Evolutionary conservation across 768 basidiomycete genomes (phyloP).

Genomic region (Thelephora ganbajun): DNA sequence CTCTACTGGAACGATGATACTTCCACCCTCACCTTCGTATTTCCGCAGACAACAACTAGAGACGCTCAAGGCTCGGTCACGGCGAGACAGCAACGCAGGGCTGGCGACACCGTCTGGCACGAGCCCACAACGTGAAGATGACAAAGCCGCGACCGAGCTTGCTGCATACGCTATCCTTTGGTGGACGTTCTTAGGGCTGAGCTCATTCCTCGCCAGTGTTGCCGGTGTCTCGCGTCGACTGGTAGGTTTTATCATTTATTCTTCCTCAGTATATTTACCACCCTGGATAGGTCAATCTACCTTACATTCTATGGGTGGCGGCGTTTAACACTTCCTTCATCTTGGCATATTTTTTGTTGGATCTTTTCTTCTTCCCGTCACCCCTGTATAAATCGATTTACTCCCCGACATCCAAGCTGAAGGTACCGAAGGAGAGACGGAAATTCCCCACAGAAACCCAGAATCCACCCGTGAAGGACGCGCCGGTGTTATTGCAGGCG

Average conservation of each 20-base stretch:
- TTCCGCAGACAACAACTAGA: constrained; percentile 41
- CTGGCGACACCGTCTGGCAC: constrained; percentile 11
- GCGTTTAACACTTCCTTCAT: constrained; percentile 85
- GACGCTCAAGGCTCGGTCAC: constrained; percentile 5
- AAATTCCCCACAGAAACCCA: constrained; percentile 9
- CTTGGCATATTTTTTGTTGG: constrained; percentile 65
- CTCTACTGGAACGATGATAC: constrained; percentile 63
- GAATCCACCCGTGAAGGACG: constrained; percentile 7
- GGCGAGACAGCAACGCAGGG: not conserved
- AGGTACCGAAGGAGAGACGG: constrained; percentile 12
- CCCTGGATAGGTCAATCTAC: constrained; percentile 56
- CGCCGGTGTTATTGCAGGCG: constrained; percentile 55
- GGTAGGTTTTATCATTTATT: constrained; percentile 25
- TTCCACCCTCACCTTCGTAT: constrained; percentile 66
- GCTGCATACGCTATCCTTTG: constrained; percentile 65
- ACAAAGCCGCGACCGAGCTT: constrained; percentile 65
- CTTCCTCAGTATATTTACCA: not conserved
- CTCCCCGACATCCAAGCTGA: constrained; percentile 22
- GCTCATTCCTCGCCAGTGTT: constrained; percentile 19
- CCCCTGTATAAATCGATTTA: constrained; percentile 19
- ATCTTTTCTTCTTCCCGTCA: constrained; percentile 52
- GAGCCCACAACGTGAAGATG: constrained; percentile 37
- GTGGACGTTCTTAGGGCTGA: constrained; percentile 47
- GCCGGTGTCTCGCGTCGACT: constrained; percentile 43
- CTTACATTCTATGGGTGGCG: constrained; percentile 80